Conservation (phyloP, 192 early-diverging fungal species). For the Funneliformis geosporum region DNA sequence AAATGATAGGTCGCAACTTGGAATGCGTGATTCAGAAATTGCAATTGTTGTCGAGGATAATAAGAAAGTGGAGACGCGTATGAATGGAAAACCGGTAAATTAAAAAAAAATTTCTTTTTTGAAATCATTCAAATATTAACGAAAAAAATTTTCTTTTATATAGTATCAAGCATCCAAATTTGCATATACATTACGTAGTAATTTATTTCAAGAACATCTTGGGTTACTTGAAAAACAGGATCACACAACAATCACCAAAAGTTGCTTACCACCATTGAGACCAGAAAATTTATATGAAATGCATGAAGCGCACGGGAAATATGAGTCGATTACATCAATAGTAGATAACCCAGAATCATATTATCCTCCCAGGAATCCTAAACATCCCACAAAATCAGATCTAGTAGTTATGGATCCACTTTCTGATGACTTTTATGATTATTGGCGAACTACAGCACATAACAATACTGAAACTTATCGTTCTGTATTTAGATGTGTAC, state of each 20-base stretch:
- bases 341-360: neutral
- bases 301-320: neutral
- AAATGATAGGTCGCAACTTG: constrained; percentile 89
- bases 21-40: constrained; percentile 86
- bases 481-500: constrained; percentile 82
- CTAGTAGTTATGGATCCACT: constrained; percentile 69
- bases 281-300: constrained; percentile 18
- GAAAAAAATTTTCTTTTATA: neutral
- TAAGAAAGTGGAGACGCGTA: constrained; percentile 63
- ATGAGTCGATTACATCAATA: neutral
- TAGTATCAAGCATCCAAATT: constrained; percentile 75
- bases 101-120: neutral
- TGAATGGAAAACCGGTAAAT: constrained; percentile 68
- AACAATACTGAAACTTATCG: constrained; percentile 71
- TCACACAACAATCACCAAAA: constrained; percentile 42
- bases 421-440: constrained; percentile 61
- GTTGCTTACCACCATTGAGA: constrained; percentile 40
- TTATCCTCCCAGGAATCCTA: neutral
- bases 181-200: constrained; percentile 71
- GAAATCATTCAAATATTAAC: neutral
- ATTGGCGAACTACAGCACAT: constrained; percentile 64
- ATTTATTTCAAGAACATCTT: constrained; percentile 82
- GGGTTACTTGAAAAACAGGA: constrained; percentile 61
- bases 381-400: constrained; percentile 39
- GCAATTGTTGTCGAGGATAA: constrained; percentile 83